Base-by-base conservation (phyloP, 1,284 basidiomycete species). In the Puccinia horiana region DNA sequence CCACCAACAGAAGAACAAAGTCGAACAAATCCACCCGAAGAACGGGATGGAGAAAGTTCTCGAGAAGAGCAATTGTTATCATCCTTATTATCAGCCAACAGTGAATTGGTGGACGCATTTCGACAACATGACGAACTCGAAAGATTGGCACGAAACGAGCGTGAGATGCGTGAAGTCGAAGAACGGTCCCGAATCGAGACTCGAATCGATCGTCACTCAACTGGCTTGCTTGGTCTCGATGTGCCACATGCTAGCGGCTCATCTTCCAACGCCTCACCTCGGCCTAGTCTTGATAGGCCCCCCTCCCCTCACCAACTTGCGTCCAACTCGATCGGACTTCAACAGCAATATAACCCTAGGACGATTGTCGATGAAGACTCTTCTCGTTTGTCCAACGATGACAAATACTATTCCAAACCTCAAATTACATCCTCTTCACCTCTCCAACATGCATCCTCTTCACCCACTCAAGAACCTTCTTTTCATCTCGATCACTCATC, bases 1-100 rank as follows among this genome's bases (percentile, higher is more conserved):
- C 8, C 44, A 2, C 47, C 54, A 37, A n/a, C 32, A 35, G 12
- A 4, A 16, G 32, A 47, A 72, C 79, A 6, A 44, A 18, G 20
- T 4, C 49, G 73, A 18, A 75, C 52, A 29, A 29, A 47, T 29
- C 76, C 44, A 14, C 44, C 37, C 14, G 65, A 44, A 18, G 32
- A 52, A 23, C 6, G 26, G 18, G 44, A 32, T 18, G 42, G 18
- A 49, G 37, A 35, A 70, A 84, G 88, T 92, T 85, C 86, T 20
- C 83, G 80, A 32, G 87, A 87, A 81, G 87, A 87, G 69, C 83
- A 85, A 70, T 81, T 87, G 6, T 87, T 94, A 29, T 91, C 89
- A 29, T 90, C 90, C 14, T 88, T 94, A 69, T 88, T 94, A 20
- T 89, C 87, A 42, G 91, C 92, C 26, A 91, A 93, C 84, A 90